Percentiles rank a stretch among this genome's conserved stretches.
Evolutionary conservation across 225 moss, liverwort and hornwort species (phyloP).

Genomic region (Takakia lepidozioides): DNA sequence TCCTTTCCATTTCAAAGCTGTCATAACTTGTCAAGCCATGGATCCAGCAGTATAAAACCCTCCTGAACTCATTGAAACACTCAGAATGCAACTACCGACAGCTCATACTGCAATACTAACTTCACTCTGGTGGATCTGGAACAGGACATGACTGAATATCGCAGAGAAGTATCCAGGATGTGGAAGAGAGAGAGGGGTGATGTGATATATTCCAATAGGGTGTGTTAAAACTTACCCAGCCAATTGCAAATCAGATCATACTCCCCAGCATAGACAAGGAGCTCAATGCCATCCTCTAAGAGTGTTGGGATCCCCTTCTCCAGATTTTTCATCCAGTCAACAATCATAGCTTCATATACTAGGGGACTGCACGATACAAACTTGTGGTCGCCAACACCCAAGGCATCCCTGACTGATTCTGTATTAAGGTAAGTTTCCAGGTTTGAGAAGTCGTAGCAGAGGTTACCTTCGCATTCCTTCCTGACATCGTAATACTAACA

Average conservation of each 20-base stretch:
- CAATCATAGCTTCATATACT: slow-evolving; percentile 54
- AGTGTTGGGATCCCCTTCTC: slow-evolving; percentile 58
- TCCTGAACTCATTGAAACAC: too few relatives aligned
- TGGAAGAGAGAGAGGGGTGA: too few relatives aligned
- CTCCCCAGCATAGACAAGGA: slow-evolving; percentile 62
- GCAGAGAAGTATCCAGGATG: too few relatives aligned
- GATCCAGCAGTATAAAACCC: too few relatives aligned
- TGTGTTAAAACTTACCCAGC: slow-evolving; percentile 51
- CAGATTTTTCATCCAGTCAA: slow-evolving; percentile 64
- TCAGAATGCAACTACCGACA: too few relatives aligned
- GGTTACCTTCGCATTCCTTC: slow-evolving; percentile 39
- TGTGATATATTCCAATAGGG: too few relatives aligned
- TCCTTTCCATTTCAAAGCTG: too few relatives aligned
- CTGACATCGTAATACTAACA: slow-evolving; percentile 55
- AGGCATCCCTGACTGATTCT: slow-evolving; percentile 28
- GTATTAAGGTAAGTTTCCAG: slow-evolving; percentile 42
- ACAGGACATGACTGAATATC: too few relatives aligned
- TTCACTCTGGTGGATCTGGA: too few relatives aligned
- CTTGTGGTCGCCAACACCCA: slow-evolving; percentile 53
- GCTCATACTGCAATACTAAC: too few relatives aligned
- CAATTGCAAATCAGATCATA: slow-evolving; percentile 66
- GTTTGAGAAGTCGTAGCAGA: slow-evolving; percentile 60
- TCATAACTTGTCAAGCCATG: too few relatives aligned
- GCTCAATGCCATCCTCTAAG: slow-evolving; percentile 54
- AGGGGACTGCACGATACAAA: slow-evolving; percentile 56